Conservation (phyloP, 139 green algal genomes). For the Chlorella sp. region DNA sequence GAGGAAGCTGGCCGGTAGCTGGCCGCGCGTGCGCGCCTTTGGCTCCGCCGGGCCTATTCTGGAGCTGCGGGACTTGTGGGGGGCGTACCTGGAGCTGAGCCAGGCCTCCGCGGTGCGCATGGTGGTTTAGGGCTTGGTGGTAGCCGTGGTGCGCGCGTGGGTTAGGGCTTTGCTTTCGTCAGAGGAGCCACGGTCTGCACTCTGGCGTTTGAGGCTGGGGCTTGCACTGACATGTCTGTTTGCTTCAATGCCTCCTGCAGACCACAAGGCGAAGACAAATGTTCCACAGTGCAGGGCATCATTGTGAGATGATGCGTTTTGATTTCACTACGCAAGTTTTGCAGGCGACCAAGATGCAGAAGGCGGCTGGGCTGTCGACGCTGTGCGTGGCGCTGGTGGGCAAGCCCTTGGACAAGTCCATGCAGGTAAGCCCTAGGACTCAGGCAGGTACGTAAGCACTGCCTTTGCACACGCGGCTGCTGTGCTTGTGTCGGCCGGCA, state of each 20-base stretch:
- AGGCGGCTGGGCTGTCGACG: conserved; percentile 32
- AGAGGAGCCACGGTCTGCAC: no score
- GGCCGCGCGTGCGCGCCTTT: not conserved
- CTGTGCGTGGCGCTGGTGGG: conserved; percentile 47
- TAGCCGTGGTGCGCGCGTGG: no score
- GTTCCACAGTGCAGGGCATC: not conserved
- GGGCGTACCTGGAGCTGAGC: not conserved
- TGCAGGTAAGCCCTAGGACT: conserved; percentile 42
- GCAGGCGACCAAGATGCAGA: not conserved
- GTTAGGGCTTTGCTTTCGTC: no score
- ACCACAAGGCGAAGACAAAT: not conserved
- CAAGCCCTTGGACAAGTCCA: conserved; percentile 52
- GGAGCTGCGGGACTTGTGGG: not conserved
- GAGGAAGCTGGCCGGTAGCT: conserved; percentile 2
- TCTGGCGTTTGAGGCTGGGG: no score
- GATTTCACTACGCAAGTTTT: not conserved
- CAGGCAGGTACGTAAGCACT: not conserved
- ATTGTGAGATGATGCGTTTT: not conserved
- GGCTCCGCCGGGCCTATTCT: not conserved
- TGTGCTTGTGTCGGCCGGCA: no score
- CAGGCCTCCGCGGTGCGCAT: not conserved
- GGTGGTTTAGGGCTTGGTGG: no score
- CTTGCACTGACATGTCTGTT: no score
- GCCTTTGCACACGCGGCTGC: not conserved
- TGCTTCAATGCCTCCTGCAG: not conserved